phyloP scores from a whole-genome alignment of 768 basidiomycete genomes.

The Kockovaella imperatae region DNA sequence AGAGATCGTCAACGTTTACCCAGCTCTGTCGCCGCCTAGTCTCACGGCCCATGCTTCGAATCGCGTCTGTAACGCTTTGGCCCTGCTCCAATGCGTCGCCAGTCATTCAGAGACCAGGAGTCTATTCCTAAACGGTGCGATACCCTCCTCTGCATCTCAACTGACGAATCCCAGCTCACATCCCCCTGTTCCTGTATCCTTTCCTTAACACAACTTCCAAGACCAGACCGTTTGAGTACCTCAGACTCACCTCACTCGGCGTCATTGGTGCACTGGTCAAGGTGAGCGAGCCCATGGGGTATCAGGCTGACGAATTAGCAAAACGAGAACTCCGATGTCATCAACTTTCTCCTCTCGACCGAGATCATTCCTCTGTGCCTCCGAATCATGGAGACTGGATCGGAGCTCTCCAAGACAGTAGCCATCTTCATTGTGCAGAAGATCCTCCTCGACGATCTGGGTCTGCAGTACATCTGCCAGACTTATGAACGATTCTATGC shows the following conservation, averaged over 20 bases:
- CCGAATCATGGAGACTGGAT: constrained; percentile 99
- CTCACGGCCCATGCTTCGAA: constrained; percentile 97
- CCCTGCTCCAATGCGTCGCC: constrained; percentile 94
- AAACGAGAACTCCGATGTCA: constrained; percentile 98
- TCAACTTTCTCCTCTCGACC: constrained; percentile 96
- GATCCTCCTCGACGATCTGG: constrained; percentile 86
- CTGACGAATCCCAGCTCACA: constrained; percentile 60
- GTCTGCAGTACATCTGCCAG: constrained; percentile 96
- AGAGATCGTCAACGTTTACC: constrained; percentile 98
- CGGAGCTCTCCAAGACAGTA: constrained; percentile 95
- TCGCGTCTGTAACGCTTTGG: constrained; percentile 96
- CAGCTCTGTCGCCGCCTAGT: constrained; percentile 85
- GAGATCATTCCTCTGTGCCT: constrained; percentile 99
- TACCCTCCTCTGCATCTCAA: background rate
- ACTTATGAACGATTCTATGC: constrained; percentile 99
- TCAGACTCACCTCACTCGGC: constrained; percentile 96
- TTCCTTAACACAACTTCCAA: constrained; percentile 98
- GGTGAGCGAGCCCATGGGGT: constrained; percentile 47
- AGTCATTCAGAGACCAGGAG: constrained; percentile 93
- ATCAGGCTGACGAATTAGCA: constrained; percentile 52
- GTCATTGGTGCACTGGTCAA: constrained; percentile 99
- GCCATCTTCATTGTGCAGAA: constrained; percentile 99
- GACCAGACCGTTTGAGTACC: constrained; percentile 98
- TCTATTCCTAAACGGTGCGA: constrained; percentile 82
- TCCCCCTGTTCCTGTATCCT: constrained; percentile 89